Conservation (phyloP, 164 flowering plant genomes). For the Dillenia turbinata region DNA sequence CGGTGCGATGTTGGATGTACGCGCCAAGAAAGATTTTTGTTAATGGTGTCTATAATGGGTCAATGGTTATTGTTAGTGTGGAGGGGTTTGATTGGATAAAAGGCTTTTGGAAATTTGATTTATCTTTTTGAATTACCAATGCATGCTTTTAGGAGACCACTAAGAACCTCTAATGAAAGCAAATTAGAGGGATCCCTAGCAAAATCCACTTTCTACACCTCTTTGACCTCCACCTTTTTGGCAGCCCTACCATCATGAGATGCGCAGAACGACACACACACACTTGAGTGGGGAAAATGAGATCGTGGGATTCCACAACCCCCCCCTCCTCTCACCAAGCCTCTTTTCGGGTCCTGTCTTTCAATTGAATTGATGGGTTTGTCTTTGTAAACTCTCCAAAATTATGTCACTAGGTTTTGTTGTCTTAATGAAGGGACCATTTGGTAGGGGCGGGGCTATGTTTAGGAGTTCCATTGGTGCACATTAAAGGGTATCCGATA, state of each 20-base stretch:
- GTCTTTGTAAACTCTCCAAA: not conserved
- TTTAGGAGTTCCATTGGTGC: too few relatives aligned
- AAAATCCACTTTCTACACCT: slow-evolving; percentile 21
- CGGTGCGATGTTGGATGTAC: too few relatives aligned
- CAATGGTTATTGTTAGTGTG: not conserved
- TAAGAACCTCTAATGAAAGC: not conserved
- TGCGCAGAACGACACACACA: slow-evolving; percentile 6
- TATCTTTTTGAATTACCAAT: not conserved
- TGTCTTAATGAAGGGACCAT: not conserved
- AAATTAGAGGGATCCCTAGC: slow-evolving; percentile 1
- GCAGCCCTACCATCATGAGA: slow-evolving; percentile 27
- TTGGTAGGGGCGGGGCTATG: too few relatives aligned
- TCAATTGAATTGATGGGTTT: slow-evolving; percentile 5
- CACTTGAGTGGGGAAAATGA: slow-evolving; percentile 12
- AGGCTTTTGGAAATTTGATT: not conserved
- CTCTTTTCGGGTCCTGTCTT: slow-evolving; percentile 4
- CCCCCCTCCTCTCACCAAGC: slow-evolving; percentile 1
- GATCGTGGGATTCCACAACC: slow-evolving; percentile 2
- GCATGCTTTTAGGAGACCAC: slow-evolving; percentile 30
- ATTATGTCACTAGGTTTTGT: not conserved
- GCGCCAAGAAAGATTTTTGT: too few relatives aligned
- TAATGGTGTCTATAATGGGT: too few relatives aligned
- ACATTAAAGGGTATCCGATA: too few relatives aligned
- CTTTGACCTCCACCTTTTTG: slow-evolving; percentile 31
- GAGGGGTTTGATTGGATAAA: not conserved